Percentiles rank a stretch among this genome's conserved stretches.
phyloP scores from a whole-genome alignment of 2,329 filamentous ascomycete genomes.

The Claviceps africana region DNA sequence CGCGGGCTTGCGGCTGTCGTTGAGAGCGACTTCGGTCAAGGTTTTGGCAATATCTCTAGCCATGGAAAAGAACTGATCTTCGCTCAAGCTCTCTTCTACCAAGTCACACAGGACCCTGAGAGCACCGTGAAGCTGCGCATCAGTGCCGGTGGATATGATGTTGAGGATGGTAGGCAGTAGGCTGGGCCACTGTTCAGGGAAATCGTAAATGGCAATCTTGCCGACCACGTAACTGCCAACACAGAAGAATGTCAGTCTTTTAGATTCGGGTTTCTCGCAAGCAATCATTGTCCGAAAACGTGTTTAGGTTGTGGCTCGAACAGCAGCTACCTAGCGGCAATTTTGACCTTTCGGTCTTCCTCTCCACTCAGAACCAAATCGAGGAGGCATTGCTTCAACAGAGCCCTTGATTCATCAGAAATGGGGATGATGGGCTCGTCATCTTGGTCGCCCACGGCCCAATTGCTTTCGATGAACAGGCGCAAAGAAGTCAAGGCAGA shows the following conservation, averaged over 20 bases:
- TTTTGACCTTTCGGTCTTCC: conserved; percentile 74
- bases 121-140: conserved; percentile 75
- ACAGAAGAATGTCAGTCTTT: background rate
- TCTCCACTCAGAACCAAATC: conserved; percentile 61
- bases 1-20: conserved; percentile 57
- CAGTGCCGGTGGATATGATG: conserved; percentile 60
- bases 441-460: conserved; percentile 64
- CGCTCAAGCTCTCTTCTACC: conserved; percentile 84
- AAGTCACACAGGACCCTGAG: conserved; percentile 78
- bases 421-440: conserved; percentile 49
- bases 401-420: conserved; percentile 56
- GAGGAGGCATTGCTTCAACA: conserved; percentile 60
- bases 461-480: conserved; percentile 70
- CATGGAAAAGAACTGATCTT: conserved; percentile 87
- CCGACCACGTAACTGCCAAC: conserved; percentile 54
- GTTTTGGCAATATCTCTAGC: conserved; percentile 74
- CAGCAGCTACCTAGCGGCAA: conserved; percentile 58
- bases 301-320: background rate
- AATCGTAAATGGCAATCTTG: conserved; percentile 88
- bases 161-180: conserved; percentile 69
- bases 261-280: background rate
- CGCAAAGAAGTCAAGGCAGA: conserved; percentile 68
- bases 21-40: conserved; percentile 69
- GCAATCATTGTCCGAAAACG: background rate
- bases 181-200: conserved; percentile 87